Evolutionary conservation across 1,284 basidiomycete genomes (phyloP), one percentile per base, ranked within the genome.

Genomic region (Pseudozyma flocculosa): DNA sequence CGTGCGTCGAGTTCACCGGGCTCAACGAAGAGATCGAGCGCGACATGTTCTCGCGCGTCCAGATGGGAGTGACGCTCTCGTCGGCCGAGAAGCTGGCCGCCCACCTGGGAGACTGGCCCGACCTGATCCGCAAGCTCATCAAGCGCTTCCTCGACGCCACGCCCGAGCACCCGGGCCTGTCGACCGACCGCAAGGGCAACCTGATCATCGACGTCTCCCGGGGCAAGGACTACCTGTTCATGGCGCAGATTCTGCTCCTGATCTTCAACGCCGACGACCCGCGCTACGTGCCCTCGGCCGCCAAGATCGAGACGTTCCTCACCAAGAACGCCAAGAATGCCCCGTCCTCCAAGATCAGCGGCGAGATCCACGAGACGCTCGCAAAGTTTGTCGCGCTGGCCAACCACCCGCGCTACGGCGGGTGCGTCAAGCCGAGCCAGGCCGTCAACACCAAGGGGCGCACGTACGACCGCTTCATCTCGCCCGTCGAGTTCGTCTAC

Each of bases 41-140:
- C 5, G 68, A 70, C 40, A 68, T 70, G 65, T 70, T 70, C 43
- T 52, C 54, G 19, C 50, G 68, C 32, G 68, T 70, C 1, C 68
- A 70, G 68, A 67, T 70, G 64, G 68, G 68, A 19, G 55, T 68
- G 10, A 55, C 61, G 3, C 54, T 70, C 14, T 64, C 68, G 14
- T 51, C 61, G 11, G 68, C 68, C 17, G 68, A 70, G 53, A 70
- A 65, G 65, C 55, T 70, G 8, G 61, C 47, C 40, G 64, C 64
- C 9, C 61, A 58, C 34, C 34, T 63, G 17, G 67, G 67, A 14
- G 21, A 40, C 0, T 66, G 67, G 63, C 51, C 56, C 17, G 67
- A 69, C 14, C 62, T 56, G 21, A 56, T 59, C 45, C 63, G 67
- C 18, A 50, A 62, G 46, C 61, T 68, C 52, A 53, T 61, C 24